A percentile compares a stretch with the other conserved stretches of the same genome.
These are phyloP conservation scores for Solanum virginianum DNA, from an alignment of 257 asterid genomes.

Conservation along the genomic window DNA sequence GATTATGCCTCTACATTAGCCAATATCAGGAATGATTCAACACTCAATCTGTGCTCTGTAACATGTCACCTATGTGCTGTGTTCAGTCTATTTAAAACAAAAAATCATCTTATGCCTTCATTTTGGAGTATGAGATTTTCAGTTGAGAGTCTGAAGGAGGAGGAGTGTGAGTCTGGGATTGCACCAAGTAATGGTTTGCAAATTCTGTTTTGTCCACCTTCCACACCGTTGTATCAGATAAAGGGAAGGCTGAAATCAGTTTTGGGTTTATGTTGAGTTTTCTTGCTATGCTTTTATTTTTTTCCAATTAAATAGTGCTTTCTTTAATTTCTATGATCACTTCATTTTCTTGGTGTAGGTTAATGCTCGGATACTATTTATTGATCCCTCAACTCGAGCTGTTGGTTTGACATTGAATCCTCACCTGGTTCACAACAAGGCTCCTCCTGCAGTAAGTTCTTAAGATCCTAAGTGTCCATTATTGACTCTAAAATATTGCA, in stretches of 20 bases:
- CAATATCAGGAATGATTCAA: background rate
- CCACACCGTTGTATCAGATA: background rate
- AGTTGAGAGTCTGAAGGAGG: background rate
- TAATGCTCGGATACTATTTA: constrained; percentile 89
- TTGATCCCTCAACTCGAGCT: constrained; percentile 93
- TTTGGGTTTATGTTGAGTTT: background rate
- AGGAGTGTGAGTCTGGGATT: background rate
- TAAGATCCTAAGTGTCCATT: background rate
- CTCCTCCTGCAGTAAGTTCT: constrained; percentile 75
- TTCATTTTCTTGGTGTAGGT: constrained; percentile 28
- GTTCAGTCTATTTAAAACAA: background rate
- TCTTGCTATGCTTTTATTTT: background rate
- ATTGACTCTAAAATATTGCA: background rate
- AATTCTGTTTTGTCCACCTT: background rate
- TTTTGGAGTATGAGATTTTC: background rate
- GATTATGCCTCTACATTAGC: background rate
- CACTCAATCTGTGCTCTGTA: background rate
- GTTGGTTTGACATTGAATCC: constrained; percentile 91
- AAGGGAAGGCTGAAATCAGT: background rate
- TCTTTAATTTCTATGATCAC: background rate
- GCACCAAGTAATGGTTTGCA: background rate
- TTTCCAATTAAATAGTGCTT: background rate
- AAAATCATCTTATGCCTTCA: background rate
- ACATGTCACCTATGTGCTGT: background rate
- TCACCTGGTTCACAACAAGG: constrained; percentile 57